phyloP scores from a whole-genome alignment of 208 protist genomes.

The Vickermania spadyakhi region DNA sequence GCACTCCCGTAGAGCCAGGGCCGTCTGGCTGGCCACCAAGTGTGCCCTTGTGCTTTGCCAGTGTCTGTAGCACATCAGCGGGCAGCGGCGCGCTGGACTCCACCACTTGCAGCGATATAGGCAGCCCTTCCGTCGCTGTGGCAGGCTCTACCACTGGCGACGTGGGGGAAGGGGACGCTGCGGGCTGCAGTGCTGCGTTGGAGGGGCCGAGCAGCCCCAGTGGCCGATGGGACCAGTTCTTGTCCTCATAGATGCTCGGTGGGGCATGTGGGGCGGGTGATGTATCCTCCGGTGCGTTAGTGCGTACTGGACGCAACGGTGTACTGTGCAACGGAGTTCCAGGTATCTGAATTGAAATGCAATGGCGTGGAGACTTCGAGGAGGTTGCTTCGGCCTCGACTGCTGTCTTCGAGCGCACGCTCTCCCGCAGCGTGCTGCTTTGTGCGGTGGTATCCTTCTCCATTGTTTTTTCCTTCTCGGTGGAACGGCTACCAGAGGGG shows the following conservation, averaged over 20 bases:
- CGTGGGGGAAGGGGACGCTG: neutral
- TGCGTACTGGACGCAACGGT: neutral
- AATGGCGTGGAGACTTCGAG: too few species aligned
- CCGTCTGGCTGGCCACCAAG: neutral
- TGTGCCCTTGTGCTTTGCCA: neutral
- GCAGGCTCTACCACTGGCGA: neutral
- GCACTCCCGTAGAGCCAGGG: neutral
- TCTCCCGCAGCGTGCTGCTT: too few species aligned
- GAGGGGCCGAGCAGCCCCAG: neutral
- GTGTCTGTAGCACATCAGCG: neutral
- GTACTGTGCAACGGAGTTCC: too few species aligned
- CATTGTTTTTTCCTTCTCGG: too few species aligned
- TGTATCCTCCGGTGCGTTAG: neutral
- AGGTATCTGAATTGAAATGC: too few species aligned
- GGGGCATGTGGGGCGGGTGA: neutral
- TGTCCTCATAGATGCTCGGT: neutral
- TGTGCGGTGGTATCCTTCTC: too few species aligned
- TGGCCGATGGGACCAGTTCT: neutral
- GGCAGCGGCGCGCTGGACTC: neutral
- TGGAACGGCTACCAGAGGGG: too few species aligned
- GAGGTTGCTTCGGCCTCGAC: too few species aligned
- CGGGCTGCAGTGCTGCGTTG: neutral
- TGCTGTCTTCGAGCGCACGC: too few species aligned
- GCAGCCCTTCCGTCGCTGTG: neutral
- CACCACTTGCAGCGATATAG: neutral